Evolutionary conservation across 176 grass and related monocot species (phyloP), one percentile per base, ranked within the genome.

Genomic region (Rhynchospora tenuis): DNA sequence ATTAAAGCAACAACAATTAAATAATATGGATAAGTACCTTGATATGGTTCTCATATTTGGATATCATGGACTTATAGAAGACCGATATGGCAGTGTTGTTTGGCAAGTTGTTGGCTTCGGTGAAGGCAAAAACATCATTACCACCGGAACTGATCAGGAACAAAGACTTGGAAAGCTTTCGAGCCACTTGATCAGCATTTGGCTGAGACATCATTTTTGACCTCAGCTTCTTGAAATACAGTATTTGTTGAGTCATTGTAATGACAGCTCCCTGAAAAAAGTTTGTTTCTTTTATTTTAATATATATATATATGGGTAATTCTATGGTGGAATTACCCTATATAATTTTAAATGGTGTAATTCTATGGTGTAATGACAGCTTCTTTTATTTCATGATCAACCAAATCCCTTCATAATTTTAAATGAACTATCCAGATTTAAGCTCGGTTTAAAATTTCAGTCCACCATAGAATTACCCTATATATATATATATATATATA

Each of bases 181-280:
- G 9, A 0, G 76, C 66, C 0, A 48, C 56, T 59, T 43, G 51
- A 1, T 26, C 33, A 7, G 83, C 9, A 23, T 76, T 38, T 75
- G 83, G 3, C 79, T 52, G 67, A 26, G 43, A 44, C 20, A 52
- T 9, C 56, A 93, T 91, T 70, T 91, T 73, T 15, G 83, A 80
- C 74, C 59, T 97, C 43, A 90, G 80, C 2, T 50, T 67, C 29
- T 86, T 85, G 83, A 97, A 93, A 76, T 93, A 88, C 59, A 81
- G 81, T 20, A 97, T 84, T 81, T 97, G 91, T 85, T 93, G 83
- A 26, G 84, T 90, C 85, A 90, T 91, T 12, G 78, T 91, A 26
- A 97, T 48, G 56, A 93, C 86, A 26, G 71, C 57, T 81, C 94
- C 94, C 89, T 93, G 83, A 84, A 85, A 75, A 28, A 29, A 11